These are phyloP conservation scores for Pseudocercospora musae DNA, from an alignment of 2,329 filamentous ascomycete genomes.

Conservation along the genomic window DNA sequence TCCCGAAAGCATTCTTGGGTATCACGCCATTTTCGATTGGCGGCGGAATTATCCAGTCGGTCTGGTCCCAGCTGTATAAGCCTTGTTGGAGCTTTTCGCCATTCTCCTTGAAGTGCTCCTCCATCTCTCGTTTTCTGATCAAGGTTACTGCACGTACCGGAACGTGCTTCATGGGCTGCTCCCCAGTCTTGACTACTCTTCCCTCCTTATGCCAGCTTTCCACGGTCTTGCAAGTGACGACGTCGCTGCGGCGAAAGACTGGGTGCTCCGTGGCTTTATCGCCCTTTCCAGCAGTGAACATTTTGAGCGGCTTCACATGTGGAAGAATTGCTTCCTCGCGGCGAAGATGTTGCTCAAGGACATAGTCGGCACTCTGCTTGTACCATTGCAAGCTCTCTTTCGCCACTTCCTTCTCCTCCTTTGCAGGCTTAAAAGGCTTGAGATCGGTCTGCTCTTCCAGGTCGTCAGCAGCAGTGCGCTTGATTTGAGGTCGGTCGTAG, in stretches of 20 bases:
- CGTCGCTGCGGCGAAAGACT: conserved; percentile 74
- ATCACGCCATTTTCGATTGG: conserved; percentile 76
- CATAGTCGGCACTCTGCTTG: conserved; percentile 80
- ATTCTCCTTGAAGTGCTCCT: conserved; percentile 74
- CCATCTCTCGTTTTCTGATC: conserved; percentile 81
- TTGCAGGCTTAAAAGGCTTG: conserved; percentile 62
- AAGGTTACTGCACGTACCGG: conserved; percentile 88
- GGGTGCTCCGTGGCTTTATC: conserved; percentile 71
- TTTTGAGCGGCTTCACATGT: conserved; percentile 65
- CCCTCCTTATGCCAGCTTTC: conserved; percentile 99
- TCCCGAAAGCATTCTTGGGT: conserved; percentile 91
- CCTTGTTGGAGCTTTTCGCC: conserved; percentile 85
- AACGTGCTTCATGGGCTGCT: conserved; percentile 77
- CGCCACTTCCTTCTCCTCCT: conserved; percentile 48
- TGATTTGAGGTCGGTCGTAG: conserved; percentile 57
- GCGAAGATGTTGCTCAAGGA: conserved; percentile 79
- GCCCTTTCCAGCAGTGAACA: conserved; percentile 73
- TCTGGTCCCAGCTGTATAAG: conserved; percentile 78
- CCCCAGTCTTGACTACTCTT: conserved; percentile 66
- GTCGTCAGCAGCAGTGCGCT: conserved; percentile 69
- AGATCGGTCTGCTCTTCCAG: conserved; percentile 76
- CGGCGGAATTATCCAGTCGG: conserved; percentile 92
- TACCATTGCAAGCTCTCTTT: conserved; percentile 75
- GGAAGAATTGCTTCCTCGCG: conserved; percentile 84
- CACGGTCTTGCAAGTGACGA: conserved; percentile 80